Percentiles rank a stretch among this genome's conserved stretches.
phyloP scores from a whole-genome alignment of 2,329 filamentous ascomycete genomes.

The Emergomyces orientalis region DNA sequence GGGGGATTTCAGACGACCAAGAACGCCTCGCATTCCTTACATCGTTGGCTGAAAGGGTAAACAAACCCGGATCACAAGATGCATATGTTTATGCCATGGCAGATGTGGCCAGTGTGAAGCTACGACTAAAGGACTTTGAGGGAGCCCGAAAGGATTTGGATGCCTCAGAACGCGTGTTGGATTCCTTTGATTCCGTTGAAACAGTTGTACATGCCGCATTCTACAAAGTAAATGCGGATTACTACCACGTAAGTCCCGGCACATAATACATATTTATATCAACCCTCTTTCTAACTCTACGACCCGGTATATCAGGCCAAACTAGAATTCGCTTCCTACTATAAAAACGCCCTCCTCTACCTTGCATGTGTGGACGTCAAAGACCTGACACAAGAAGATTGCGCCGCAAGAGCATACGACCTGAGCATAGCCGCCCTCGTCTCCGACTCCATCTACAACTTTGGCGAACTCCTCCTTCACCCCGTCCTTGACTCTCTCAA shows the following conservation, averaged over 20 bases:
- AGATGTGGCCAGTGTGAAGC: conserved; percentile 77
- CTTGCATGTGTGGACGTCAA: conserved; percentile 87
- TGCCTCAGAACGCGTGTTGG: conserved; percentile 75
- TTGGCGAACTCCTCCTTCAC: conserved; percentile 95
- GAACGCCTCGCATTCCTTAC: conserved; percentile 80
- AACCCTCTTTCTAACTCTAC: neutral
- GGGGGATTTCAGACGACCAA: conserved; percentile 42
- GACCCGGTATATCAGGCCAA: conserved; percentile 46
- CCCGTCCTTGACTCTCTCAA: conserved; percentile 82
- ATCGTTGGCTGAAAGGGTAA: conserved; percentile 74
- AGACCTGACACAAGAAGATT: conserved; percentile 63
- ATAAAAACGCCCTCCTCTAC: conserved; percentile 94
- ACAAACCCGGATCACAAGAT: conserved; percentile 88
- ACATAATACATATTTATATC: neutral
- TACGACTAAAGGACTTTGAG: conserved; percentile 69
- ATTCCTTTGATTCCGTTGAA: conserved; percentile 89
- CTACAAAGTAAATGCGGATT: conserved; percentile 89
- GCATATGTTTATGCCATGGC: conserved; percentile 91
- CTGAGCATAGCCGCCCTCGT: conserved; percentile 86
- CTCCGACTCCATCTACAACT: conserved; percentile 96
- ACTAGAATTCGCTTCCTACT: conserved; percentile 90
- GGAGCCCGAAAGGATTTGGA: conserved; percentile 80
- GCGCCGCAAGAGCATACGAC: conserved; percentile 77
- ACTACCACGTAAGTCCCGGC: conserved; percentile 60
- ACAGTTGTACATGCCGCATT: conserved; percentile 92